Base-by-base conservation (phyloP, 306 rosid genomes). In the Cicer judaicum region DNA sequence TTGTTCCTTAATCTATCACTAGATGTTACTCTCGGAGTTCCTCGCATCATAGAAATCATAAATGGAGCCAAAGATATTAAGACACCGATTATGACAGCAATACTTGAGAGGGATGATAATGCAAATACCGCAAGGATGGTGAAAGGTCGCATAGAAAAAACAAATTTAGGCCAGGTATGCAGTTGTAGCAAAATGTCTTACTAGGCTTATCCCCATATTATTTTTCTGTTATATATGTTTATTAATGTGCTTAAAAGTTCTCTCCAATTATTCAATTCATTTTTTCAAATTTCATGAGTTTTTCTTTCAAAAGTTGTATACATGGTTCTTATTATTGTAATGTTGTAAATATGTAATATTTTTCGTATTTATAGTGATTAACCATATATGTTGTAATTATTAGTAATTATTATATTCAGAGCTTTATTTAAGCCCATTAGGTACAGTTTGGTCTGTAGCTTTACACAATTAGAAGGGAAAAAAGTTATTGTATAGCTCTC, bases 21-120 rank as follows among this genome's bases (percentile, higher is more conserved):
- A 93, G 98, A 93, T 39, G 84, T 91, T 73, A 93, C 97, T 15
- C 97, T 85, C 68, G 98, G 97, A 77, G 97, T 93, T 83, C 97
- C 98, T 69, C 97, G 98, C 66, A 88, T 93, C 78, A 93, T 88
- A 83, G 98, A 93, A 87, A 93, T 93, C 66, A 93, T 93, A 46
- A 85, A 91, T 79, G 98, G 88, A 47, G 81, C 91, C 79, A 78
- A 83, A 76, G 91, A 49, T 49, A 93, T 93, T 61, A 88, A 91
- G 57, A 93, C 98, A 6, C 97, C 98, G 2, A 91, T 93, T 64
- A 88, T 93, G 78, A 91, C 94, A 75, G 92, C 98, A 64, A 70
- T 73, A 73, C 97, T 93, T 59, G 84, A 87, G 77, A 43, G 56
- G 8, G 89, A 83, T 64, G 64, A 87, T 87, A 80, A 85, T 74